Evolutionary conservation across 805 yeast species (phyloP).

Genomic region (Cyberlindnera xylosilytica): DNA sequence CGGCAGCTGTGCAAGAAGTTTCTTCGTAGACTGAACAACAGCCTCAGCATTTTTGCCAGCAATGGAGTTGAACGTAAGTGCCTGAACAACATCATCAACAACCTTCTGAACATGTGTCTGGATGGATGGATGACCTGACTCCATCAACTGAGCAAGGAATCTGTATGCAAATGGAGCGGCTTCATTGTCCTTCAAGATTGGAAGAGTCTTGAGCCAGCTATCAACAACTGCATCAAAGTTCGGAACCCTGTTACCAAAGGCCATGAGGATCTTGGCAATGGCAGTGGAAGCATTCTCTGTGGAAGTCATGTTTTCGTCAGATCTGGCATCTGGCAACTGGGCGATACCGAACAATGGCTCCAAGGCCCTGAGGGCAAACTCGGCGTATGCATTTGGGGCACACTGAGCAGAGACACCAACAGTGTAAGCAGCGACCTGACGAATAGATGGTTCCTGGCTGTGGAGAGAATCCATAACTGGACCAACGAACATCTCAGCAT

Average conservation of each 20-base stretch:
- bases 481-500: conserved; percentile 60
- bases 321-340: conserved; percentile 73
- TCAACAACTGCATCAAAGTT: conserved; percentile 59
- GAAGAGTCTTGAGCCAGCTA: conserved; percentile 81
- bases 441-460: conserved; percentile 63
- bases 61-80: conserved; percentile 64
- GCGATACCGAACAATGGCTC: conserved; percentile 73
- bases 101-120: conserved; percentile 52
- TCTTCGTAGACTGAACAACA: conserved; percentile 60
- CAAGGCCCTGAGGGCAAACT: conserved; percentile 65
- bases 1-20: conserved; percentile 60
- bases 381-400: conserved; percentile 64
- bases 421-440: conserved; percentile 84
- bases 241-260: conserved; percentile 57
- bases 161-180: conserved; percentile 84
- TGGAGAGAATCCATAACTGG: conserved; percentile 66
- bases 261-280: conserved; percentile 76
- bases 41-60: conserved; percentile 69
- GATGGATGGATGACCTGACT: conserved; percentile 59
- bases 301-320: conserved; percentile 81
- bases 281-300: conserved; percentile 85
- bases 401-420: conserved; percentile 84
- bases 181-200: conserved; percentile 78
- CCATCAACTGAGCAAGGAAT: conserved; percentile 70
- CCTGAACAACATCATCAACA: conserved; percentile 69